Percentiles rank a stretch among this genome's conserved stretches.
phyloP scores from a whole-genome alignment of 2,329 filamentous ascomycete genomes.

The Harringtonia lauricola region DNA sequence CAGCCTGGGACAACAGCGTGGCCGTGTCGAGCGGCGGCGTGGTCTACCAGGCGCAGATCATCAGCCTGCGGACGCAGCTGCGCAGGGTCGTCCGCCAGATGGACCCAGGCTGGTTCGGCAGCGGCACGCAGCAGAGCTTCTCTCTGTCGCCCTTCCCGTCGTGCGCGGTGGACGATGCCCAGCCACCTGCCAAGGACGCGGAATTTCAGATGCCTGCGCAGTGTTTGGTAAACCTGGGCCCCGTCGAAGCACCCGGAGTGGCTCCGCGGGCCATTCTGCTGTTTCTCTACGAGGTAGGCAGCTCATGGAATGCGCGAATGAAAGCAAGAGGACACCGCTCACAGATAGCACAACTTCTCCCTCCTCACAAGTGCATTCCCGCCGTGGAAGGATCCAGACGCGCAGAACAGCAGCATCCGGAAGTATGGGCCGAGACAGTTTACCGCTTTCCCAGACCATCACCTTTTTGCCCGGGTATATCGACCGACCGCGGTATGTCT shows the following conservation, averaged over 20 bases:
- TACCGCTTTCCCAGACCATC: constrained; percentile 40
- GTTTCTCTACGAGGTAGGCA: constrained; percentile 42
- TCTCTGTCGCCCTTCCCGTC: constrained; percentile 25
- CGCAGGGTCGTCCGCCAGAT: constrained; percentile 19
- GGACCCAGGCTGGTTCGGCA: constrained; percentile 9
- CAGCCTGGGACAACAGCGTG: constrained; percentile 39
- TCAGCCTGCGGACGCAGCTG: constrained; percentile 33
- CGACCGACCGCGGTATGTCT: constrained; percentile 38
- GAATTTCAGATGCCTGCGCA: constrained; percentile 31
- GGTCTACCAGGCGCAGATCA: constrained; percentile 28
- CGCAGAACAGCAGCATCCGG: constrained; percentile 24
- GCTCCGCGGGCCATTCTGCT: too few species aligned
- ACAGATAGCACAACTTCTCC: constrained; percentile 32
- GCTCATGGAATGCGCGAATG: not conserved
- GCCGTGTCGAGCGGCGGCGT: constrained; percentile 25
- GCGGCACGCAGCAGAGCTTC: constrained; percentile 17
- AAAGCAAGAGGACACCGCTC: not conserved
- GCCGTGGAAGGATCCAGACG: constrained; percentile 25
- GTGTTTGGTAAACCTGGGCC: constrained; percentile 31
- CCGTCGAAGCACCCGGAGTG: too few species aligned
- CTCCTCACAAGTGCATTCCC: constrained; percentile 20
- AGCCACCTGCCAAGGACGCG: constrained; percentile 20
- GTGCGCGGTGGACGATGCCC: constrained; percentile 27
- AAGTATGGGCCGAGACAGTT: constrained; percentile 35
- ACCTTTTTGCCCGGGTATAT: constrained; percentile 46